A percentile compares a stretch with the other conserved stretches of the same genome.
These are phyloP conservation scores for Ceratobasidium sp. DNA, from an alignment of 1,284 basidiomycete species.

Conservation along the genomic window DNA sequence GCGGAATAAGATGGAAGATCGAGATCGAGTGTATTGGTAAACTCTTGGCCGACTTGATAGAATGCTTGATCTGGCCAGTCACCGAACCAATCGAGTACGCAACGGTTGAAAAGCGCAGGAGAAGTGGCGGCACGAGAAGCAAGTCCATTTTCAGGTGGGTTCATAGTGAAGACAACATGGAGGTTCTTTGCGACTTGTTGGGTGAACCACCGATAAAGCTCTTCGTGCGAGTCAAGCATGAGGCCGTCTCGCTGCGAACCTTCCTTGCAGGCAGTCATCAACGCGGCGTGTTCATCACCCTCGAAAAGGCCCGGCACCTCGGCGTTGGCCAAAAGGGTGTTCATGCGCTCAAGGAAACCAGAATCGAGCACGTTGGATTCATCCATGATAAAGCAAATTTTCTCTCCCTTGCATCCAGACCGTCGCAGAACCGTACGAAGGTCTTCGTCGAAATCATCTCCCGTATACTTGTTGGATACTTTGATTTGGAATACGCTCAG, in stretches of 20 bases:
- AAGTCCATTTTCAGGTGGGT: conserved; percentile 94
- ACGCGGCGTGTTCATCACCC: conserved; percentile 93
- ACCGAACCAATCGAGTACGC: conserved; percentile 97
- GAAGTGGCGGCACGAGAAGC: conserved; percentile 96
- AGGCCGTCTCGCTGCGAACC: conserved; percentile 96
- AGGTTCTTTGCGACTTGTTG: conserved; percentile 95
- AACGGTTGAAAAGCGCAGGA: conserved; percentile 97
- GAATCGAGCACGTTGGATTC: conserved; percentile 99
- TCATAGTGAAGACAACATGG: conserved; percentile 99
- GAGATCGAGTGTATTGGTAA: conserved; percentile 90
- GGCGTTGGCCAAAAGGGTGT: conserved; percentile 98
- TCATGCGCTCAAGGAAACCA: conserved; percentile 98
- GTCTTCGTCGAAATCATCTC: conserved; percentile 98
- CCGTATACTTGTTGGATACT: conserved; percentile 98
- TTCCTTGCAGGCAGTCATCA: conserved; percentile 99
- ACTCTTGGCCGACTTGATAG: conserved; percentile 95
- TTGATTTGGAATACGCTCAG: conserved; percentile 99
- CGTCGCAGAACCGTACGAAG: conserved; percentile 91
- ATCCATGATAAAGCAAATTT: conserved; percentile 99
- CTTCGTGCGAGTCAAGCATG: conserved; percentile 98
- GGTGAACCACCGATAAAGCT: conserved; percentile 96
- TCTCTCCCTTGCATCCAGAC: conserved; percentile 97
- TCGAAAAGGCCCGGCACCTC: conserved; percentile 99
- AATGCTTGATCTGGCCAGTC: conserved; percentile 98
- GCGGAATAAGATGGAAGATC: conserved; percentile 82